Evolutionary conservation across 75 land plant species (phyloP).

Genomic region (Cryptomeria japonica): DNA sequence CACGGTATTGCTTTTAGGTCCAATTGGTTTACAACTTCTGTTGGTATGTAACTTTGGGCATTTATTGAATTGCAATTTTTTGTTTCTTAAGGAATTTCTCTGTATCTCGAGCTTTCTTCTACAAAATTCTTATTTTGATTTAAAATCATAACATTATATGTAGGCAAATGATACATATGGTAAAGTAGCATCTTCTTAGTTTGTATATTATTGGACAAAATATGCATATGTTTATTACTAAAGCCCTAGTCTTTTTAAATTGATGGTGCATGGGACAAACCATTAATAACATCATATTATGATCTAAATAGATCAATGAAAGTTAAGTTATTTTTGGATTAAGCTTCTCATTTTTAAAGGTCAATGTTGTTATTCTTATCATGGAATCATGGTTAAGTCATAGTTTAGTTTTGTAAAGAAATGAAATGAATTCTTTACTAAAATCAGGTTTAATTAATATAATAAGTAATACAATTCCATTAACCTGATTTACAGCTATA

Average conservation of each 20-base stretch:
- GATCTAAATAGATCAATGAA: too few relatives aligned
- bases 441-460: too few relatives aligned
- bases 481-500: too few relatives aligned
- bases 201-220: background rate
- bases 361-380: too few relatives aligned
- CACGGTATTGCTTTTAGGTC: conserved; percentile 71
- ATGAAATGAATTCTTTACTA: too few relatives aligned
- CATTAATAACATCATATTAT: too few relatives aligned
- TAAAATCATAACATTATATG: background rate
- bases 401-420: too few relatives aligned
- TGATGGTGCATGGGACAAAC: background rate
- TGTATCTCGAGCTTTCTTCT: background rate
- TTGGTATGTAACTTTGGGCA: conserved; percentile 46
- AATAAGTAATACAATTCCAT: too few relatives aligned
- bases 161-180: background rate
- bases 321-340: too few relatives aligned
- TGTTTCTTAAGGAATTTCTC: background rate
- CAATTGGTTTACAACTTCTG: conserved; percentile 74
- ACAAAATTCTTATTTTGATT: background rate
- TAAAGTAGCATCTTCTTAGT: background rate
- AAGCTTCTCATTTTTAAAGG: too few relatives aligned
- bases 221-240: background rate
- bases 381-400: too few relatives aligned
- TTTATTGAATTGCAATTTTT: background rate
- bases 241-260: background rate